Evolutionary conservation across 306 rosid genomes (phyloP).

Genomic region (Trifolium pratense): DNA sequence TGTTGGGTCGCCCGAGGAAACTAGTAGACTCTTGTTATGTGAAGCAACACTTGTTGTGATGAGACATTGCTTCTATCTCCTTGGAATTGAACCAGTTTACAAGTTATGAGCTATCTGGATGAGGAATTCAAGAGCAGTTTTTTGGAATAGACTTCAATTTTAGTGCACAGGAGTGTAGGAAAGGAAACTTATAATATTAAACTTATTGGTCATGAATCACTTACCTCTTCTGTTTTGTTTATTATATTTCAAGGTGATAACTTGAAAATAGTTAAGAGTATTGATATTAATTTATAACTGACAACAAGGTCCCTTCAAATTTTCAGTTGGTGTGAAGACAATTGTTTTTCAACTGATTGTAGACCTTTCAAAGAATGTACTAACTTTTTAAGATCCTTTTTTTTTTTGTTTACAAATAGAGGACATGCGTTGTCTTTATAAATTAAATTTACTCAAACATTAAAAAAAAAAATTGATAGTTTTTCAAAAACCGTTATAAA

Average conservation of each 20-base stretch:
- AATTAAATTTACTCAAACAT: too few relatives aligned
- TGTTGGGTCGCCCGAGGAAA: constrained; percentile 23
- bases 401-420: too few relatives aligned
- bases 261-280: constrained; percentile 7
- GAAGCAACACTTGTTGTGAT: constrained; percentile 91
- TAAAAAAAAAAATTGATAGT: too few relatives aligned
- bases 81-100: constrained; percentile 86
- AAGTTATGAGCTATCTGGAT: constrained; percentile 53
- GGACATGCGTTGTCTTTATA: too few relatives aligned
- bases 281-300: constrained; percentile 13
- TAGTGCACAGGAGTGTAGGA: constrained; percentile 12
- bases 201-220: not conserved
- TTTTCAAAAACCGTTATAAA: too few relatives aligned
- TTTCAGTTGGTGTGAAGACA: not conserved
- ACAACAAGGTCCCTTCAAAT: constrained; percentile 14
- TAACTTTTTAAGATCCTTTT: too few relatives aligned
- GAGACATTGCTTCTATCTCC: constrained; percentile 84
- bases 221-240: not conserved
- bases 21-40: constrained; percentile 52
- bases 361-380: too few relatives aligned
- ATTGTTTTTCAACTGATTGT: too few relatives aligned
- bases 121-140: constrained; percentile 4
- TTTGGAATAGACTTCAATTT: constrained; percentile 17
- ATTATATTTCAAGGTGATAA: constrained; percentile 26
- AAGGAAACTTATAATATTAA: constrained; percentile 1